Conservation (phyloP, 805 yeast genomes). For the Debaryomyces maramus region DNA sequence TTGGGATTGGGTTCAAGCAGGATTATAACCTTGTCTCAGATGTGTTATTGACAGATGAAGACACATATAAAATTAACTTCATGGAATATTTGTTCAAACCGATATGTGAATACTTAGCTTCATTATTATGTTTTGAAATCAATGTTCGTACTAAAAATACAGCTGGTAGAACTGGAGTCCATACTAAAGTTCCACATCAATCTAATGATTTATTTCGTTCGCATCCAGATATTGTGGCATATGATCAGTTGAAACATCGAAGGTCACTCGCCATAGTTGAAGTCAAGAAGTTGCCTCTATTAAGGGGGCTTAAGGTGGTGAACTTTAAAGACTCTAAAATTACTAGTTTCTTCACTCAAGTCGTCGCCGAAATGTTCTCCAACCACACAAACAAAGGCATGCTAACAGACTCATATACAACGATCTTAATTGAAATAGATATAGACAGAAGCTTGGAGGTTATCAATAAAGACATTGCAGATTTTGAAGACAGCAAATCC, state of each 20-base stretch:
- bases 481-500: not conserved
- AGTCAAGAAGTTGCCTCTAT: conserved; percentile 1
- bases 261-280: conserved; percentile 1
- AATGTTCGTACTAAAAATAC: not conserved
- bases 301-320: not conserved
- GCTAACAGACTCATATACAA: conserved; percentile 1
- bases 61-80: not conserved
- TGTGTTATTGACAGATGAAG: not conserved
- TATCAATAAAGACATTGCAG: not conserved
- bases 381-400: conserved; percentile 1
- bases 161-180: conserved; percentile 1
- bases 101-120: not conserved
- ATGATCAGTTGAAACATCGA: not conserved
- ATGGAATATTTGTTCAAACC: not conserved
- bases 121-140: not conserved
- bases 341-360: not conserved
- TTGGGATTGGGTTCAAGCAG: not conserved
- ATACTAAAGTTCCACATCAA: conserved; percentile 2
- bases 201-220: conserved; percentile 1
- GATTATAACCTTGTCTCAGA: not conserved
- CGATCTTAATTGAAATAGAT: not conserved
- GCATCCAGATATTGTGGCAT: conserved; percentile 1
- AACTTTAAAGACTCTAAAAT: not conserved
- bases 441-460: not conserved
- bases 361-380: not conserved